Base-by-base conservation (phyloP, 164 flowering plant genomes). In the Vitis cinerea region DNA sequence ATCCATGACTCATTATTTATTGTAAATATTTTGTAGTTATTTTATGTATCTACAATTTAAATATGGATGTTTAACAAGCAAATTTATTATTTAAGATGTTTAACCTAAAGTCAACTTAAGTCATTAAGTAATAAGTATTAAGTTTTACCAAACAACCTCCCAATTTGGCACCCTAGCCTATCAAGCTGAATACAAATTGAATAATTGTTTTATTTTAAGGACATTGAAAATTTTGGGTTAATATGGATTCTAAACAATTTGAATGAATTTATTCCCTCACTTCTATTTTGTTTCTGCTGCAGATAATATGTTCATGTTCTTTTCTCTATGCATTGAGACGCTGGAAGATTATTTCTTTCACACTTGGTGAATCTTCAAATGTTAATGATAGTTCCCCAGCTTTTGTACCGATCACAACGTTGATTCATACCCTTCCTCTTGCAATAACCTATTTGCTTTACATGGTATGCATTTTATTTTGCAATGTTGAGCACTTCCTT, bases 241-340 rank as follows among this genome's bases (percentile, higher is more conserved):
- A 63, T n/a, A 17, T 47, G 10, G 63, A 27, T 67, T 57, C 29
- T 44, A 11, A 56, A 6, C 10, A 0, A 0, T 29, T 11, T 14
- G 44, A 1, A 23, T 48, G 14, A 48, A 27, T 60, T 47, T 14
- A 9, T 51, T 19, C 5, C 27, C 49, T 23, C 51, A 14, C 54
- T 3, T 50, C 14, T 10, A 7, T 19, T 10, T 49, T 71, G 15
- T 27, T 64, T 51, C 61, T 15, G 4, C 31, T 74, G 78, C 83
- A 88, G 92, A 86, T 88, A 78, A 68, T 84, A 69, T 75, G 77
- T 66, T 88, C 92, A 8, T 81, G 87, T 68, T 77, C 72, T 15
- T 73, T 84, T 51, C 87, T 88, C 15, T 88, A 81, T 72, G 68
- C 47, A 2, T 64, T 88, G 74, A 78, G 83, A 72, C 69, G 83